Evolutionary conservation across 1,284 basidiomycete species (phyloP).

Genomic region (Bjerkandera adusta): DNA sequence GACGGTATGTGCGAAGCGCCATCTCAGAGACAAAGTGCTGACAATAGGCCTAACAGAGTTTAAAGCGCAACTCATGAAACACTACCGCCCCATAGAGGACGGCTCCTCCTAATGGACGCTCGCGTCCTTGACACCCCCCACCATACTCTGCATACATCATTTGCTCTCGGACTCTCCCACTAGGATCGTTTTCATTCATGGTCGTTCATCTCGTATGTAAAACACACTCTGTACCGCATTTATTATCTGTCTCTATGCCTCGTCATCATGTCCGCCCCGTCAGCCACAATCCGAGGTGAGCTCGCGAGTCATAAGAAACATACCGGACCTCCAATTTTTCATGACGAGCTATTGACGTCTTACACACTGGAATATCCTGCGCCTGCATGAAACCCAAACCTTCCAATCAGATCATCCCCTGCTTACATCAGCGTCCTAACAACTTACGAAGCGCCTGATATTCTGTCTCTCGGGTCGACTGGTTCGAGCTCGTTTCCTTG

Average conservation of each 20-base stretch:
- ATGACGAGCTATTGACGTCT: too few relatives aligned
- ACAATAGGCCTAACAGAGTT: slow-evolving; percentile 44
- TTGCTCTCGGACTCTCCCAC: slow-evolving; percentile 13
- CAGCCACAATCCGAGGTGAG: too few relatives aligned
- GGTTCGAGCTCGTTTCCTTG: slow-evolving; percentile 7
- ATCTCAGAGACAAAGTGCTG: neutral
- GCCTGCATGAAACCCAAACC: neutral
- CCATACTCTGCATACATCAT: too few relatives aligned
- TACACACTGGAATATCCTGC: too few relatives aligned
- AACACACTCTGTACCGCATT: slow-evolving; percentile 2
- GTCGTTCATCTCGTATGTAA: slow-evolving; percentile 7
- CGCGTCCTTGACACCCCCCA: neutral
- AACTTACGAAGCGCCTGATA: neutral
- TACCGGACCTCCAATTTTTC: too few relatives aligned
- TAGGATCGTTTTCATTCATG: neutral
- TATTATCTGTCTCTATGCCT: too few relatives aligned
- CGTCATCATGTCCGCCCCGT: too few relatives aligned
- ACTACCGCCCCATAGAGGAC: slow-evolving; percentile 62
- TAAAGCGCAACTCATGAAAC: slow-evolving; percentile 69
- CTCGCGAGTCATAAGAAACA: too few relatives aligned
- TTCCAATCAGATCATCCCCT: slow-evolving; percentile 1
- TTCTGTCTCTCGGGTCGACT: slow-evolving; percentile 7
- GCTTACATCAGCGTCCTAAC: slow-evolving; percentile 18
- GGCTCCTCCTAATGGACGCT: slow-evolving; percentile 33
- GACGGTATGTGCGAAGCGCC: slow-evolving; percentile 43